A percentile compares a stretch with the other conserved stretches of the same genome.
Evolutionary conservation across 2,329 filamentous ascomycete genomes (phyloP).

Genomic region (Botrytis tulipae): DNA sequence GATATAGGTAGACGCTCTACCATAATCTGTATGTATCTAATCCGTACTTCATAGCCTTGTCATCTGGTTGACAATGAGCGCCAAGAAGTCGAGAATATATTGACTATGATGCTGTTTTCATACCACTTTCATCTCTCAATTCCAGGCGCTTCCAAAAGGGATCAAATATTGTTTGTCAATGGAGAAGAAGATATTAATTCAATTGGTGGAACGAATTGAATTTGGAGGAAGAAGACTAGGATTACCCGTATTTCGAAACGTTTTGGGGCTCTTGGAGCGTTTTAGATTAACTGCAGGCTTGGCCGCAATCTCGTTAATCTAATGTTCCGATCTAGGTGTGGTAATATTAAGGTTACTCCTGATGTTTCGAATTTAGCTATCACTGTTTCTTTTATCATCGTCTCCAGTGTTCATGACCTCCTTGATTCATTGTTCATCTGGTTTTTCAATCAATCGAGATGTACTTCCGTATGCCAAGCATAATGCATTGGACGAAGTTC

Average conservation of each 20-base stretch:
- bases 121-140: background rate
- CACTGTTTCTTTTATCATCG: no score
- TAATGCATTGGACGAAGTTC: background rate
- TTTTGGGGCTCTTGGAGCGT: background rate
- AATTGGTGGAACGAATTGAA: background rate
- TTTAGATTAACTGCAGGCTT: background rate
- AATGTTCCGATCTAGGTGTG: background rate
- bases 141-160: conserved; percentile 2
- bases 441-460: background rate
- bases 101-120: background rate
- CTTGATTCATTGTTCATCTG: background rate
- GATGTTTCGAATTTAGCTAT: background rate
- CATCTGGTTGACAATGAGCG: background rate
- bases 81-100: conserved; percentile 18
- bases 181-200: background rate
- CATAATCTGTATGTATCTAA: background rate
- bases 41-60: background rate
- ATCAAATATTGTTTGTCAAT: background rate
- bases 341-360: background rate
- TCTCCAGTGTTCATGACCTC: background rate
- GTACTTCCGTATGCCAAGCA: background rate
- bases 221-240: background rate
- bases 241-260: background rate
- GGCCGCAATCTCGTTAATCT: background rate
- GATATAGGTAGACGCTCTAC: background rate